phyloP scores from a whole-genome alignment of 2,329 filamentous ascomycete species.

The Harringtonia aguacate region DNA sequence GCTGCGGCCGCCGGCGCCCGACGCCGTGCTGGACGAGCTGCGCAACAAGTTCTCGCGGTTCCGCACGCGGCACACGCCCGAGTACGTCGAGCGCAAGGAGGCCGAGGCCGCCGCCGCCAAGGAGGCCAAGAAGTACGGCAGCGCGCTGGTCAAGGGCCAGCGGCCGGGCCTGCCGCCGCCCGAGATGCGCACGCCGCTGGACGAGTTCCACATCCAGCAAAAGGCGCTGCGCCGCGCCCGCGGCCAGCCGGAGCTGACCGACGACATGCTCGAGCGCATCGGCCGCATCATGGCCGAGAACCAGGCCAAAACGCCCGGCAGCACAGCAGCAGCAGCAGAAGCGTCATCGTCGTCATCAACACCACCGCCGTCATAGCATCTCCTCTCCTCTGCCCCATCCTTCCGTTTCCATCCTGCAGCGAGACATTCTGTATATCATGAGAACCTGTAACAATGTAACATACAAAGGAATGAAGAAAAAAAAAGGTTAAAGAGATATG shows the following conservation, averaged over 20 bases:
- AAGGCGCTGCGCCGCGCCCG: constrained; percentile 37
- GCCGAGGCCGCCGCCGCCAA: constrained; percentile 21
- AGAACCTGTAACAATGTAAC: neutral
- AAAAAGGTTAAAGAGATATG: no score
- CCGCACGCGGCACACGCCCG: constrained; percentile 67
- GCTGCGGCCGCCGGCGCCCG: constrained; percentile 66
- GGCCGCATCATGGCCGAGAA: constrained; percentile 50
- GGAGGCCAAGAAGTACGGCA: constrained; percentile 9
- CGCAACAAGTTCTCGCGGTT: constrained; percentile 74
- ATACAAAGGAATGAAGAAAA: no score
- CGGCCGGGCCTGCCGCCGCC: constrained; percentile 24
- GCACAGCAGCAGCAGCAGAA: no score
- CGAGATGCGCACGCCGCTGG: constrained; percentile 42
- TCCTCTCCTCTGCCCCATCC: neutral
- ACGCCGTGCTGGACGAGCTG: constrained; percentile 72
- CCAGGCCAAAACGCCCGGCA: no score
- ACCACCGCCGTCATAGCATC: neutral
- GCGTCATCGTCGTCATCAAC: neutral
- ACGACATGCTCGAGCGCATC: constrained; percentile 51
- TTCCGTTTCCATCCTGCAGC: neutral
- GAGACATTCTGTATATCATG: neutral
- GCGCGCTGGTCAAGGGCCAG: constrained; percentile 10
- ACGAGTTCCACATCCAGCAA: constrained; percentile 48
- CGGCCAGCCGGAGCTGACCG: constrained; percentile 44
- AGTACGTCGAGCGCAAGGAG: constrained; percentile 49